Base-by-base conservation (phyloP, 2,329 filamentous ascomycete genomes). In the Aspergillus fumigatiaffinis region DNA sequence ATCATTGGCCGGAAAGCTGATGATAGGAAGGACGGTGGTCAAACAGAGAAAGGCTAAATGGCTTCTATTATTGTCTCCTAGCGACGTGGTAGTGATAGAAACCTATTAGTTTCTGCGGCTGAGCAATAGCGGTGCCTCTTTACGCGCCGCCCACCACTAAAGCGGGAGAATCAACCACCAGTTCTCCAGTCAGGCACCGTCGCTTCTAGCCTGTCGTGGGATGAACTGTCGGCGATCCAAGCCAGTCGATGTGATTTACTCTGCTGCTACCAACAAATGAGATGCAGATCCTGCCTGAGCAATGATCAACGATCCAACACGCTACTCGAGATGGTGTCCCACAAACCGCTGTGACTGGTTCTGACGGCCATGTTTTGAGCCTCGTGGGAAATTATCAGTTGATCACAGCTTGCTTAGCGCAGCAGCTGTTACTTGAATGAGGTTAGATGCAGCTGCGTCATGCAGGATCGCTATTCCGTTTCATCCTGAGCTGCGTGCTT, bases 81-180 rank as follows among this genome's bases (percentile, higher is more conserved):
- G 32, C 32, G 32, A 46, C 42, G 42, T 46, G 42, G 42, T 46
- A 8, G 44, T 47, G 44, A 47, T 14, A 25, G 44, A 14, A n/a
- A 23, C 12, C 21, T 25, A 25, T 47, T 23, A 47, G 21, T 23
- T 23, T 9, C 10, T 26, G 20, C 23, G 10, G 20, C 44, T 47
- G 44, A 47, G 21, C 44, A 65, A 61, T 65, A 55, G 38, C 46
- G 54, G 38, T 46, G 42, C 51, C 51, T 61, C 58, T 53, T 64
- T 67, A 68, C 59, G 66, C 66, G 66, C 66, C 62, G 55, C 58
- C 47, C 32, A 14, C 21, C 21, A 47, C 23, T 50, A 54, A 58
- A 53, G 50, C 54, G 21, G 47, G 44, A 60, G 58, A 17, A 38
- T 17, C 32, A 17, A 17, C 32, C 32, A 25, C 4, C 44, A 23